Conservation (phyloP, 1,284 basidiomycete genomes). For the Boletus smithii region DNA sequence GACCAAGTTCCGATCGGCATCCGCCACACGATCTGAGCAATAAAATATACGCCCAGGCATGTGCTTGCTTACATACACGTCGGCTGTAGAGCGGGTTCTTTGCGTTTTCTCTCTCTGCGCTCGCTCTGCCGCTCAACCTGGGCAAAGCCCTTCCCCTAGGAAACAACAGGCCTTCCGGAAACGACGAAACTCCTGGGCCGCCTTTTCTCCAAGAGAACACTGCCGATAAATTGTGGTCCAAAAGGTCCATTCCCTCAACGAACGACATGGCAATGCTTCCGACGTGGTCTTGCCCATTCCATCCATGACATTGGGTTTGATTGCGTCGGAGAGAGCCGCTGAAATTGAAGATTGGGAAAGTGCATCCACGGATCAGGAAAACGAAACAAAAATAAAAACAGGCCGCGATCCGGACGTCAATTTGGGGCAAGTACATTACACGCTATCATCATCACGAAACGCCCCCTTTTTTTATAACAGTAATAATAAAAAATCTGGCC, state of each 20-base stretch:
- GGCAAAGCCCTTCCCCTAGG: constrained; percentile 19
- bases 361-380: constrained; percentile 31
- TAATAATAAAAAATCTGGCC: background rate
- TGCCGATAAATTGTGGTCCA: constrained; percentile 1
- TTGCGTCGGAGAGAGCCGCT: constrained; percentile 22
- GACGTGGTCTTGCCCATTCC: no score
- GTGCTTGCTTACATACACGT: no score
- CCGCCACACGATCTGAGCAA: no score
- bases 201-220: constrained; percentile 24
- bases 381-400: background rate
- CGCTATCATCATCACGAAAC: background rate
- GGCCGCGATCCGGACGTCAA: constrained; percentile 10
- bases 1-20: no score
- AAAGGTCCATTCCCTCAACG: background rate
- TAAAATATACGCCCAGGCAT: no score
- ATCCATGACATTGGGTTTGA: background rate
- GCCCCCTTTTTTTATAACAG: background rate
- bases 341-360: no score
- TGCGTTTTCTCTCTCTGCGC: background rate
- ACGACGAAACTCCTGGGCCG: constrained; percentile 8
- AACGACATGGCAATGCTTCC: constrained; percentile 2
- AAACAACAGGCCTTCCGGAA: no score
- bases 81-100: no score
- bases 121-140: constrained; percentile 1
- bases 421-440: background rate